Conservation (phyloP, 192 early-diverging fungal genomes). For the Lunasporangiospora selenospora region DNA sequence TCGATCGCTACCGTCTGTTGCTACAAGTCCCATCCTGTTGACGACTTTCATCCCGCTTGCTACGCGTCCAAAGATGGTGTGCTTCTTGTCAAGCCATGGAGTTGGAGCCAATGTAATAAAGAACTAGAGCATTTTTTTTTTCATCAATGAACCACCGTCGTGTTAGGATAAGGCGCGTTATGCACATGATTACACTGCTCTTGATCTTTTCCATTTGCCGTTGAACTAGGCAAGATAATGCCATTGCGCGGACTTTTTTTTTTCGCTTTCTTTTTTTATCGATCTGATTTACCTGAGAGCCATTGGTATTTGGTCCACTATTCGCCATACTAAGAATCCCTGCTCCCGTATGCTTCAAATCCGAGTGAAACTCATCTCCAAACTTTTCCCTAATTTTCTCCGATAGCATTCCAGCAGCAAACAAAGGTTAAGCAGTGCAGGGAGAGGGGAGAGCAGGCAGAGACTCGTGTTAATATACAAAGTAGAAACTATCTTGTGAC, state of each 20-base stretch:
- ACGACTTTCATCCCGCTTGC: slow-evolving; percentile 82
- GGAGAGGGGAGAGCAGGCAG: not conserved
- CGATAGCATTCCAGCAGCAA: slow-evolving; percentile 59
- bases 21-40: slow-evolving; percentile 78
- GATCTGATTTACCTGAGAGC: slow-evolving; percentile 59
- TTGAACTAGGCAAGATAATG: too few relatives aligned
- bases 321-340: slow-evolving; percentile 94
- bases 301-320: slow-evolving; percentile 70
- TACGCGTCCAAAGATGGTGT: slow-evolving; percentile 90
- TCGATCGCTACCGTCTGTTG: slow-evolving; percentile 61
- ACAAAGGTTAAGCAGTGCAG: too few relatives aligned
- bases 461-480: not conserved
- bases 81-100: slow-evolving; percentile 91
- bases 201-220: too few relatives aligned
- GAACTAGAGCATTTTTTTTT: slow-evolving; percentile 60
- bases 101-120: slow-evolving; percentile 93
- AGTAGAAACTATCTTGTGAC: not conserved
- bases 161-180: too few relatives aligned
- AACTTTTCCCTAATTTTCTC: slow-evolving; percentile 84
- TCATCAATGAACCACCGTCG: too few relatives aligned
- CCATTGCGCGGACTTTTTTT: too few relatives aligned
- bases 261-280: too few relatives aligned
- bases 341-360: slow-evolving; percentile 84
- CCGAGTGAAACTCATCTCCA: slow-evolving; percentile 81
- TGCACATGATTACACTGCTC: too few relatives aligned